Evolutionary conservation across 768 basidiomycete species (phyloP).

Genomic region (Xerocomellus dryophilus): DNA sequence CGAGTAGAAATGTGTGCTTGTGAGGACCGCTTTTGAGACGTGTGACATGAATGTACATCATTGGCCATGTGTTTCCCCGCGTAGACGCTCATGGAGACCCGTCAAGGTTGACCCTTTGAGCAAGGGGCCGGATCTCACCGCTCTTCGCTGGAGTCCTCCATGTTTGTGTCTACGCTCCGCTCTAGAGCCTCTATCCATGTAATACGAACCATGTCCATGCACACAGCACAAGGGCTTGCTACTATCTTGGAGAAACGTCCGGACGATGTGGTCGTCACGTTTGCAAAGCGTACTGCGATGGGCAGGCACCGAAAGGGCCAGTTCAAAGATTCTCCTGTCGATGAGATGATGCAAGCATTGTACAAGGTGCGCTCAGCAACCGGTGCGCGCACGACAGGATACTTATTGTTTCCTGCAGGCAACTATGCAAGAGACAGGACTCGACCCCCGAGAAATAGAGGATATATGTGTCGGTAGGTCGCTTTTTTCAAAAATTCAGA

Average conservation of each 20-base stretch:
- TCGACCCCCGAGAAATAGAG: constrained; percentile 70
- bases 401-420: constrained; percentile 41
- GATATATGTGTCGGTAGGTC: constrained; percentile 80
- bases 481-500: not conserved
- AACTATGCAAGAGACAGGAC: constrained; percentile 58
- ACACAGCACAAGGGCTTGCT: constrained; percentile 39
- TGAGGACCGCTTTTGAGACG: not conserved
- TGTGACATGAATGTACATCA: not conserved
- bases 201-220: constrained; percentile 36
- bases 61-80: not conserved
- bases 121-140: constrained; percentile 2
- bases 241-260: constrained; percentile 65
- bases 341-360: constrained; percentile 79
- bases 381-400: not conserved
- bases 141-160: constrained; percentile 4
- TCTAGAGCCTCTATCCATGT: constrained; percentile 2
- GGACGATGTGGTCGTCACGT: constrained; percentile 87
- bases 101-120: not conserved
- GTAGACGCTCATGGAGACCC: constrained; percentile 1
- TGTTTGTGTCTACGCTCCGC: constrained; percentile 19
- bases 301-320: constrained; percentile 90
- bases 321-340: constrained; percentile 82
- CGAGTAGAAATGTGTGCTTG: not conserved
- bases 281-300: constrained; percentile 86
- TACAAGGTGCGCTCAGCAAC: constrained; percentile 56